Percentiles rank a stretch among this genome's conserved stretches.
These are phyloP conservation scores for Oryza brachyantha DNA, from an alignment of 176 grass and related monocot genomes.

Conservation along the genomic window DNA sequence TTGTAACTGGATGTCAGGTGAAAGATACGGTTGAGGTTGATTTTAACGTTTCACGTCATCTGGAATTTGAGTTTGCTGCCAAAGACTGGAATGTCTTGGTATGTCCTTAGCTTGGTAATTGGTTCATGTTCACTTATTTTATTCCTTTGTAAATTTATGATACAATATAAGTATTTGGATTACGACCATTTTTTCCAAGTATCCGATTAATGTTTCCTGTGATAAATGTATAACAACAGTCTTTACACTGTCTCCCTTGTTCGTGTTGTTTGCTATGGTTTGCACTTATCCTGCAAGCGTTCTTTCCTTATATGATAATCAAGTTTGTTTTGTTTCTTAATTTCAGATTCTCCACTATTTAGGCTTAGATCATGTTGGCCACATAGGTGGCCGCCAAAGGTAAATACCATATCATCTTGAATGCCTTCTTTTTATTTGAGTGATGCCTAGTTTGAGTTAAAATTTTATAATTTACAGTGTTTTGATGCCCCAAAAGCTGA, in stretches of 20 bases:
- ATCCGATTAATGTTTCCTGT: neutral
- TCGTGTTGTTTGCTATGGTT: neutral
- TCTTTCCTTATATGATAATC: neutral
- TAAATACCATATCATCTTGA: constrained; percentile 29
- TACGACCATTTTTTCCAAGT: neutral
- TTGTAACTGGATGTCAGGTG: constrained; percentile 56
- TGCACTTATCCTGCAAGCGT: neutral
- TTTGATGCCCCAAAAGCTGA: constrained; percentile 87
- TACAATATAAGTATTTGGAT: constrained; percentile 12
- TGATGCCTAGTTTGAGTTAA: constrained; percentile 18
- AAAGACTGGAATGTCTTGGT: constrained; percentile 80
- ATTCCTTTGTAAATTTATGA: neutral
- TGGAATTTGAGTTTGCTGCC: constrained; percentile 71
- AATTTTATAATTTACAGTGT: constrained; percentile 49
- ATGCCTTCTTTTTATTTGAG: constrained; percentile 2
- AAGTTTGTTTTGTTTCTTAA: constrained; percentile 19
- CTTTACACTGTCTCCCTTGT: neutral
- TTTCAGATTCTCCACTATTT: constrained; percentile 94
- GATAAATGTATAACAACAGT: neutral
- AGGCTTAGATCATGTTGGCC: constrained; percentile 92
- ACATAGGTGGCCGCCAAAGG: constrained; percentile 80
- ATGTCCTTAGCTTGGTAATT: neutral
- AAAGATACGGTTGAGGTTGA: constrained; percentile 97
- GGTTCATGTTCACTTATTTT: constrained; percentile 19
- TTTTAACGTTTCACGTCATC: constrained; percentile 85